Conservation (phyloP, 768 basidiomycete species). For the Leccinellum albellum region DNA sequence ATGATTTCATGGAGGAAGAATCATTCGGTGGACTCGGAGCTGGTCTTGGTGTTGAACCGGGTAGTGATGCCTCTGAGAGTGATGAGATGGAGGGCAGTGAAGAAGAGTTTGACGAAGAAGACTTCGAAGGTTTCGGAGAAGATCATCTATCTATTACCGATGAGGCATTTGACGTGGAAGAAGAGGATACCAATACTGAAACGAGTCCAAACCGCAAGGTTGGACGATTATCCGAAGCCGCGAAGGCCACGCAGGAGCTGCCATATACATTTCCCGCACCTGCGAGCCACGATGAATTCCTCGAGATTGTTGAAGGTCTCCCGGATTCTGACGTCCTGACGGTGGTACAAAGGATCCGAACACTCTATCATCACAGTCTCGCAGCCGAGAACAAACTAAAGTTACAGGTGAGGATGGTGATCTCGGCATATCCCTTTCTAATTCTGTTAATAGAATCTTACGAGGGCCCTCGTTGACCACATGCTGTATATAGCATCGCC, state of each 20-base stretch:
- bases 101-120: slow-evolving; percentile 19
- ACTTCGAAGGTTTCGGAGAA: slow-evolving; percentile 31
- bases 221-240: slow-evolving; percentile 30
- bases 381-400: slow-evolving; percentile 88
- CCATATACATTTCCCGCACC: slow-evolving; percentile 95
- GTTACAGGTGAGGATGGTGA: slow-evolving; percentile 62
- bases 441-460: slow-evolving; percentile 50
- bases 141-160: slow-evolving; percentile 36
- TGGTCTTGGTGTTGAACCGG: slow-evolving; percentile 38
- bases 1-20: slow-evolving; percentile 62
- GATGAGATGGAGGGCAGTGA: slow-evolving; percentile 32
- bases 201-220: slow-evolving; percentile 35
- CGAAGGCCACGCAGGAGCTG: slow-evolving; percentile 51
- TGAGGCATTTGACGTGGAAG: slow-evolving; percentile 34
- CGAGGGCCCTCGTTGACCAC: slow-evolving; percentile 82
- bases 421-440: neutral
- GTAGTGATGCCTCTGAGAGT: slow-evolving; percentile 36
- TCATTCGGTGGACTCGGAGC: slow-evolving; percentile 31
- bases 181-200: slow-evolving; percentile 42
- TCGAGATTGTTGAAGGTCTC: slow-evolving; percentile 72
- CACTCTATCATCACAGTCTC: slow-evolving; percentile 90
- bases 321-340: slow-evolving; percentile 69
- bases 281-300: slow-evolving; percentile 78
- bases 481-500: slow-evolving; percentile 70
- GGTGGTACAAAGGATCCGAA: slow-evolving; percentile 86